Evolutionary conservation across 495 filamentous ascomycete species (phyloP), one percentile per base, ranked within the genome.

Genomic region (Podospora pseudocomata): DNA sequence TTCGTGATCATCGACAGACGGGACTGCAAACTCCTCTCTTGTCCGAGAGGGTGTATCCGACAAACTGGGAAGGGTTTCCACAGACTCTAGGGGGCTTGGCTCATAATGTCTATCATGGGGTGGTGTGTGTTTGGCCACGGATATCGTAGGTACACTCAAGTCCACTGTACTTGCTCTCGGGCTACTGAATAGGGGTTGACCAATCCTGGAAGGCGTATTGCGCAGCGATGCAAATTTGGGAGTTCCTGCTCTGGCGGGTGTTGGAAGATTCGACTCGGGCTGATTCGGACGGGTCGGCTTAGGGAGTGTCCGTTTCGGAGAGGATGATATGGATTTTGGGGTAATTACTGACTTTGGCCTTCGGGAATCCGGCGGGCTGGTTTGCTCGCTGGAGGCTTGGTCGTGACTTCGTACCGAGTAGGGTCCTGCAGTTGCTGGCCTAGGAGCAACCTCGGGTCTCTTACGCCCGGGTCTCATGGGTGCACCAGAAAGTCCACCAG

Each of bases 401-500:
- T 84, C 82, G 57, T 82, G 80, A 18, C 76, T 74, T 67, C 85
- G 73, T n/a, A 86, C 83, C 13, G 85, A 87, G 71, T 87, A 87
- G 0, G 84, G 85, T 0, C 85, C 85, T 13, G 84, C 85, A 4
- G 85, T 87, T 49, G 85, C 85, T 13, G 85, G 85, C 65, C 85
- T 76, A 53, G 82, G 77, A 56, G 78, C 76, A 65, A 83, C 76
- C 61, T 86, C 84, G 6, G 84, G 82, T 64, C 80, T 77, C 69
- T 77, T 82, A 67, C 77, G 83, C 20, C 79, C 78, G 53, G 85
- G 85, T 62, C 85, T 78, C 80, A 86, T 81, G 3, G 85, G 85
- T 11, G 85, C 85, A 16, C 84, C 85, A 1, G 84, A 86, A 60
- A 87, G 78, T 13, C 85, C 85, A 18, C 83, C 80, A 28, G 82